Conservation (phyloP, 2,329 filamentous ascomycete genomes). For the Parafenestella ontariensis region DNA sequence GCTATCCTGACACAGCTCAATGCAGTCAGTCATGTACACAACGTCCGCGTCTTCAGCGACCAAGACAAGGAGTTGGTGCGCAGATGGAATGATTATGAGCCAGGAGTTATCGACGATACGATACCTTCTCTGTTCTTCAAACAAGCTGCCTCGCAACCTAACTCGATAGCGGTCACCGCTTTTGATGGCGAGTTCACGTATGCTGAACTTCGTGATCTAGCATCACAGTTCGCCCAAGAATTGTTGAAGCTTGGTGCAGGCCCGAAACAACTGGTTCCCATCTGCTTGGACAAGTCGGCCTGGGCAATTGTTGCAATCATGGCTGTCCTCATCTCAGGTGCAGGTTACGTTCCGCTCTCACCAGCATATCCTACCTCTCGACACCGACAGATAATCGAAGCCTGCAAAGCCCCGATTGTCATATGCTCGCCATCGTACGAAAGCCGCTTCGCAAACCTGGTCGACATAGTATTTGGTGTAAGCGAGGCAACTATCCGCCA, state of each 20-base stretch:
- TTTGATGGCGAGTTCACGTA: conserved; percentile 43
- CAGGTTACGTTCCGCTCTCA: conserved; percentile 40
- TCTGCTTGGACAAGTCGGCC: conserved; percentile 47
- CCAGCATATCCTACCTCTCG: conserved; percentile 36
- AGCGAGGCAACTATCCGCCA: conserved; percentile 23
- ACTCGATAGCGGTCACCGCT: conserved; percentile 32
- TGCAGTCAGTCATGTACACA: conserved; percentile 24
- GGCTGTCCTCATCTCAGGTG: conserved; percentile 45
- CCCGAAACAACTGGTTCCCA: conserved; percentile 42
- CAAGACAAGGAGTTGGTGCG: conserved; percentile 33
- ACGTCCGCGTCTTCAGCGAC: conserved; percentile 35
- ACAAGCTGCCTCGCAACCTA: conserved; percentile 23
- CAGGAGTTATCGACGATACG: conserved; percentile 30
- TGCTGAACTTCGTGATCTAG: conserved; percentile 27
- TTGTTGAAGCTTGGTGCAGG: conserved; percentile 42
- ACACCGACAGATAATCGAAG: conserved; percentile 36
- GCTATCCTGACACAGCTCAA: conserved; percentile 36
- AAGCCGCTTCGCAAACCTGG: conserved; percentile 21
- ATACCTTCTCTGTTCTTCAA: conserved; percentile 35
- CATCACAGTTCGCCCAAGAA: conserved; percentile 35
- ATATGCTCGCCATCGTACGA: conserved; percentile 37
- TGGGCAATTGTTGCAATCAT: conserved; percentile 49
- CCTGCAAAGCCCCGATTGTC: conserved; percentile 37
- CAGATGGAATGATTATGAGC: conserved; percentile 32
- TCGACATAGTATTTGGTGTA: conserved; percentile 26